These are phyloP conservation scores for Boletellus ananas DNA, from an alignment of 768 basidiomycete genomes.

Conservation along the genomic window DNA sequence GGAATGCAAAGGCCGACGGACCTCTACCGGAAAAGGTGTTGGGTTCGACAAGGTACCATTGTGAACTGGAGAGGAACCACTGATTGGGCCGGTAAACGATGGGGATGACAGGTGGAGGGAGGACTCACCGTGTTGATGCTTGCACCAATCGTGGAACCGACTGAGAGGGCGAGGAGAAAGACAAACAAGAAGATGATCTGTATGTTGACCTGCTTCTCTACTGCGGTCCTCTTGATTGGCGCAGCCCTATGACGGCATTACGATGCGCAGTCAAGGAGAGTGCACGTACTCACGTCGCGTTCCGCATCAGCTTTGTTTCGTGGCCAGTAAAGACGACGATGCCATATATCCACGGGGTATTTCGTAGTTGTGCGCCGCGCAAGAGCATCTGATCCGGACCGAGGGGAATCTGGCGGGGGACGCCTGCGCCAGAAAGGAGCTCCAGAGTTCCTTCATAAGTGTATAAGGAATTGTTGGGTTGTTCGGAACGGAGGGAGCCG, in stretches of 20 bases:
- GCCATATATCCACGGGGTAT: constrained; percentile 96
- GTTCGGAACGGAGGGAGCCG: constrained; percentile 88
- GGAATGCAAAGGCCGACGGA: constrained; percentile 28
- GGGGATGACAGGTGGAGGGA: neutral
- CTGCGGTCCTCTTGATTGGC: constrained; percentile 94
- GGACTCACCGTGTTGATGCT: constrained; percentile 71
- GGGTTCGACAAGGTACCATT: constrained; percentile 86
- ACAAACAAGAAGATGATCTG: constrained; percentile 96
- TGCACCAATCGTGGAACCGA: constrained; percentile 90
- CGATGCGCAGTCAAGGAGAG: neutral
- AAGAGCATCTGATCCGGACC: constrained; percentile 94
- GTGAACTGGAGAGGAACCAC: constrained; percentile 83
- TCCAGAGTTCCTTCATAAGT: constrained; percentile 88
- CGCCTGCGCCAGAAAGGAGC: constrained; percentile 48
- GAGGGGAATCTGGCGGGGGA: constrained; percentile 79
- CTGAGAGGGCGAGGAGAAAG: constrained; percentile 78
- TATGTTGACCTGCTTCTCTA: constrained; percentile 92
- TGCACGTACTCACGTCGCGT: constrained; percentile 78
- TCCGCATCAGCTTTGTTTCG: constrained; percentile 97
- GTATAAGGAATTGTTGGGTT: constrained; percentile 96
- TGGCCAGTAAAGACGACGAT: constrained; percentile 93
- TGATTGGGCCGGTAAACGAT: constrained; percentile 20
- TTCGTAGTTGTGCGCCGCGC: constrained; percentile 91
- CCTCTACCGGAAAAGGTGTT: constrained; percentile 61
- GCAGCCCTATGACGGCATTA: constrained; percentile 57